phyloP scores from a whole-genome alignment of 257 asterid species.

The Catharanthus roseus region DNA sequence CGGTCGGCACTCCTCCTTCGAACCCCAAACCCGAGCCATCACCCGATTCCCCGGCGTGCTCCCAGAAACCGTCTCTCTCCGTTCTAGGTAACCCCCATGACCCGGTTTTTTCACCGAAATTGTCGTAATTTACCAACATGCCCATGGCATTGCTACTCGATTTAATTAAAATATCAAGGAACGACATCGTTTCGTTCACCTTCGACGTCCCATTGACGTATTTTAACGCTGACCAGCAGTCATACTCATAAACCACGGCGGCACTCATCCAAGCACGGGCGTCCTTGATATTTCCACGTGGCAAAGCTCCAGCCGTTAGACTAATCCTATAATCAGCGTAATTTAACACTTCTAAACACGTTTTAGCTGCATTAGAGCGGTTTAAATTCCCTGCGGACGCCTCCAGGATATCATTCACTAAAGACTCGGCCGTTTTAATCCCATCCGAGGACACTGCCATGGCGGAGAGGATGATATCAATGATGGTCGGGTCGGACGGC shows the following conservation, averaged over 20 bases:
- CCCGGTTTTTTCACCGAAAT: slow-evolving; percentile 20
- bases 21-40: slow-evolving; percentile 5
- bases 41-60: slow-evolving; percentile 18
- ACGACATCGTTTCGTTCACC: slow-evolving; percentile 42
- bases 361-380: slow-evolving; percentile 36
- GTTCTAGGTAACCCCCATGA: slow-evolving; percentile 34
- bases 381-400: slow-evolving; percentile 36
- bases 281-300: slow-evolving; percentile 35
- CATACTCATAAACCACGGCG: slow-evolving; percentile 44
- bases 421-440: slow-evolving; percentile 30
- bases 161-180: slow-evolving; percentile 30
- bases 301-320: slow-evolving; percentile 19
- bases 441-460: slow-evolving; percentile 25
- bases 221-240: slow-evolving; percentile 55
- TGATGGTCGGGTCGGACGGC: slow-evolving; percentile 29
- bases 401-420: slow-evolving; percentile 33
- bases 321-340: slow-evolving; percentile 39
- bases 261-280: slow-evolving; percentile 75
- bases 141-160: slow-evolving; percentile 34
- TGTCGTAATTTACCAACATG: slow-evolving; percentile 41
- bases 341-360: slow-evolving; percentile 39
- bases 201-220: slow-evolving; percentile 41
- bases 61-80: slow-evolving; percentile 45
- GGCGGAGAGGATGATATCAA: slow-evolving; percentile 39
- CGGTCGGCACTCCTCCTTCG: slow-evolving; percentile 25